These are phyloP conservation scores for Catenaria anguillulae DNA, from an alignment of 371 early-diverging fungal genomes.

Conservation along the genomic window DNA sequence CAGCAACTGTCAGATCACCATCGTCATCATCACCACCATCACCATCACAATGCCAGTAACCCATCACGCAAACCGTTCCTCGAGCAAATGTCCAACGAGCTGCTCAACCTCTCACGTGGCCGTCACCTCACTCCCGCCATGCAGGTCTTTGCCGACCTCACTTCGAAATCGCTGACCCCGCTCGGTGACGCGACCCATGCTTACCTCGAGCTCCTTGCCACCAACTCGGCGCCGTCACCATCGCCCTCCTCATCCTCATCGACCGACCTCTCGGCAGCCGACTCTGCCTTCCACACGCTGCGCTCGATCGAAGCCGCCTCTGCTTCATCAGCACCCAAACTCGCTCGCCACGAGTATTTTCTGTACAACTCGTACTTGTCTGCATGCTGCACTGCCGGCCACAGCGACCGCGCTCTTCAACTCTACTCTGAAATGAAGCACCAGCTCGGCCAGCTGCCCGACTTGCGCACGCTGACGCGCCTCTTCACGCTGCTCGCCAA, in stretches of 20 bases:
- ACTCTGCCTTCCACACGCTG: not conserved
- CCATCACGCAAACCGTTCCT: not conserved
- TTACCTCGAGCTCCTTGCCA: conserved; percentile 3
- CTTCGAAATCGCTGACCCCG: conserved; percentile 4
- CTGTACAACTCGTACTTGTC: conserved; percentile 5
- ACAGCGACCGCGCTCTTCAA: not conserved
- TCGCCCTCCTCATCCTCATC: no score
- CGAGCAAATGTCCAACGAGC: not conserved
- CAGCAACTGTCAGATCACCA: no score
- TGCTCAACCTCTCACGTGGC: not conserved
- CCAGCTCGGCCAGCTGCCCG: not conserved
- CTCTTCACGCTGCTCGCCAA: conserved; percentile 3
- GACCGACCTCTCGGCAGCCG: not conserved
- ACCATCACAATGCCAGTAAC: not conserved
- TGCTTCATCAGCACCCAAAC: not conserved
- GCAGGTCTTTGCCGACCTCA: not conserved
- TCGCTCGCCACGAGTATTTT: conserved; percentile 4
- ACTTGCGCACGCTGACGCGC: not conserved
- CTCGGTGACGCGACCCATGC: conserved; percentile 7
- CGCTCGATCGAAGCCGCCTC: not conserved
- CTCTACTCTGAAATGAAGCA: not conserved
- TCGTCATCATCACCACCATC: no score
- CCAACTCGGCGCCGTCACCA: no score
- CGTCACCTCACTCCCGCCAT: not conserved
- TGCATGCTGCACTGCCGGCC: not conserved